Evolutionary conservation across 176 grass and related monocot species (phyloP).

Genomic region (Chloris gayana): DNA sequence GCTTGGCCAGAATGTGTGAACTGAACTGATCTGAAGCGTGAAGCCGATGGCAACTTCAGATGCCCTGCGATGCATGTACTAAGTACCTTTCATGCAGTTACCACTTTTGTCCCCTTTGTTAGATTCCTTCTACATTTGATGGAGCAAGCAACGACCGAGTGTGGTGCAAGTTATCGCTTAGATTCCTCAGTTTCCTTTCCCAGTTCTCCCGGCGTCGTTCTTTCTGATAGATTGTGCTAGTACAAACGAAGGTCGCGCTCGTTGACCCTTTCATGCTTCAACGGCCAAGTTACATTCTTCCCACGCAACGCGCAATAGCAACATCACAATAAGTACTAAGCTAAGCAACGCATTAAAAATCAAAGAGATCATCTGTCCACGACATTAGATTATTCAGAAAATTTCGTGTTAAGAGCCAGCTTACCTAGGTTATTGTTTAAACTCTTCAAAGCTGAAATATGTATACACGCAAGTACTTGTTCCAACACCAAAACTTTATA

Average conservation of each 20-base stretch:
- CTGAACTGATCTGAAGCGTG: neutral
- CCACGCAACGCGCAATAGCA: slow-evolving; percentile 8
- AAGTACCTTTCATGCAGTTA: slow-evolving; percentile 9
- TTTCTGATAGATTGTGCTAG: neutral
- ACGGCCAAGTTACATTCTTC: slow-evolving; percentile 19
- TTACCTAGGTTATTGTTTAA: neutral
- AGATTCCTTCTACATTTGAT: slow-evolving; percentile 36
- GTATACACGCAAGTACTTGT: slow-evolving; percentile 9
- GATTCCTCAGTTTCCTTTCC: slow-evolving; percentile 20
- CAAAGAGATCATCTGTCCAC: neutral
- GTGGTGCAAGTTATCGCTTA: slow-evolving; percentile 27
- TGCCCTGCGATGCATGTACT: neutral
- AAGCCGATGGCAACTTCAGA: slow-evolving; percentile 17
- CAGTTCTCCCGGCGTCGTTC: neutral
- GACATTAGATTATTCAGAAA: neutral
- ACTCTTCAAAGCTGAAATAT: neutral
- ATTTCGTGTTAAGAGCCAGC: neutral
- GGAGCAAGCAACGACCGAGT: slow-evolving; percentile 44
- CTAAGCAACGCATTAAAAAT: slow-evolving; percentile 13
- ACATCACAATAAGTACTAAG: neutral
- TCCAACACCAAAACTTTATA: slow-evolving; percentile 24
- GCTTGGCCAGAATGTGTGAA: neutral
- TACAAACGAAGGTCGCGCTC: neutral
- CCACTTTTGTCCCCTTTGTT: neutral
- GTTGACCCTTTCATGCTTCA: slow-evolving; percentile 19